Evolutionary conservation across 108 stramenopile genomes (phyloP), one percentile per base, ranked within the genome.

Genomic region (Skeletonema tropicum): DNA sequence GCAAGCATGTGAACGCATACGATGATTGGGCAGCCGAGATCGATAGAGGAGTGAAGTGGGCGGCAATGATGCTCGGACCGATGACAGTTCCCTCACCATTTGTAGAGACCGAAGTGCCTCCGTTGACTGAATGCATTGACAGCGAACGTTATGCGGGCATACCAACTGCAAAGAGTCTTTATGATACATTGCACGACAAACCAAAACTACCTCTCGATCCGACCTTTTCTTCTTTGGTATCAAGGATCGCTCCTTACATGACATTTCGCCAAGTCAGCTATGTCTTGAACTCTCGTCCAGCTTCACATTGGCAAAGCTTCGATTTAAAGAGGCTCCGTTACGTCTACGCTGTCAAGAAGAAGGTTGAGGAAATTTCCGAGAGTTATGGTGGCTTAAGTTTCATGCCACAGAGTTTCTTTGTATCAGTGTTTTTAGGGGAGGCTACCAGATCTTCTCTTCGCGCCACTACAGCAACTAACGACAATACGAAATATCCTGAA

Each of bases 371-470:
- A 19, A 94, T 96, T 6, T 89, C 92, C 30, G 95, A 96, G 71
- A 87, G 83, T 42, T 96, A 96, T 55, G 95, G 95, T 19, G 95
- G 95, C 21, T 71, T 96, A 5, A 89, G 88, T 9, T 96, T 96
- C 70, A 71, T 96, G 70, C 95, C 95, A 3, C 95, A 96, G 66
- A 88, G 87, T 66, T 96, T 96, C 72, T 90, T 96, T 55, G 90
- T 96, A 6, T 92, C 92, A 15, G 81, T 96, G 15, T 96, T 96
- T 63, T 79, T 96, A 7, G 95, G 95, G 11, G 95, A 96, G 79
- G 95, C 95, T 21, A 96, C 95, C 13, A 61, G 92, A 55, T 82
- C 85, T 5, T 89, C 88, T 67, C 75, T 94, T 14, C 76, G 89
- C 13, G 90, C 85, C 26, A 38, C 67, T 63, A 32, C 32, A 59